These are phyloP conservation scores for Galium porrigens DNA, from an alignment of 305 asterid genomes.

Conservation along the genomic window DNA sequence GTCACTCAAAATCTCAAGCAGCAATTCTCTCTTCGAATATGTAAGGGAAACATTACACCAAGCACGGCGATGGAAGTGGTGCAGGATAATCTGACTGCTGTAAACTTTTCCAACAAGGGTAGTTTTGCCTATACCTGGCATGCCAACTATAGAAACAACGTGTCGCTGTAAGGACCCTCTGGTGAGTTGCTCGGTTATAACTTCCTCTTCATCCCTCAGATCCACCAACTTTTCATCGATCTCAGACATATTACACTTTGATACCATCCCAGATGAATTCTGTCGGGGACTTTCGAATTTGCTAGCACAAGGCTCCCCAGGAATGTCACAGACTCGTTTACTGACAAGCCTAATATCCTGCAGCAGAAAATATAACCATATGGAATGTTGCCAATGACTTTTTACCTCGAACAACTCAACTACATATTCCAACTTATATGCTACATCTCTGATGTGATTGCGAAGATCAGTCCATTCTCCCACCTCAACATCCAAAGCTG, in stretches of 20 bases:
- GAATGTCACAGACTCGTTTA: background rate
- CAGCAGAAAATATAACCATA: constrained; percentile 8
- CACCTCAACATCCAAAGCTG: background rate
- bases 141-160: background rate
- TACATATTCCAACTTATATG: constrained; percentile 19
- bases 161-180: background rate
- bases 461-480: background rate
- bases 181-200: background rate
- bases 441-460: constrained; percentile 5
- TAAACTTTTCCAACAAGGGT: background rate
- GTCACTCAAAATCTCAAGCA: background rate
- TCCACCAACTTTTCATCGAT: constrained; percentile 3
- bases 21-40: background rate
- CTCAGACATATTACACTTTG: background rate
- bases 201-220: constrained; percentile 6
- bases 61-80: background rate
- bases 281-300: background rate
- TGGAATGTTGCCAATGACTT: constrained; percentile 2
- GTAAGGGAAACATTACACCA: background rate
- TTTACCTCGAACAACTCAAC: constrained; percentile 8
- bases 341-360: constrained; percentile 6
- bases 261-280: background rate
- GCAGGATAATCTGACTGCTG: background rate
- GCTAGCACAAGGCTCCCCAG: background rate
- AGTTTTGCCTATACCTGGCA: background rate